These are phyloP conservation scores for Hyaloperonospora arabidopsidis DNA, from an alignment of 352 stramenopile species.

Conservation along the genomic window DNA sequence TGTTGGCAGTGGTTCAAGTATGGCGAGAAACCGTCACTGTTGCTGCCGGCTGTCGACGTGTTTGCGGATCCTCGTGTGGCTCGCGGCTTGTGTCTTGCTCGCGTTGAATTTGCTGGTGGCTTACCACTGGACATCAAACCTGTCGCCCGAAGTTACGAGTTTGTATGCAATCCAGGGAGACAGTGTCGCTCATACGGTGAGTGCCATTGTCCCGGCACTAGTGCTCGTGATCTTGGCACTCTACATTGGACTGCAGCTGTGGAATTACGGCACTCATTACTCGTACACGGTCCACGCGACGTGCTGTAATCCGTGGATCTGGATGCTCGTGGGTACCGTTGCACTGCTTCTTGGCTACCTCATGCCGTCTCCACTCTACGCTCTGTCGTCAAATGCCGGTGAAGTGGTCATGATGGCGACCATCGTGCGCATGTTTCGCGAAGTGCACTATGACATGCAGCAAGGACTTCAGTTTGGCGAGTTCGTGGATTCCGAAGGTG, in stretches of 20 bases:
- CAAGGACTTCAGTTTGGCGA: conserved; percentile 63
- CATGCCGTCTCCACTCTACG: conserved; percentile 65
- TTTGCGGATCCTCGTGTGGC: conserved; percentile 63
- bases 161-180: conserved; percentile 72
- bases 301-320: conserved; percentile 85
- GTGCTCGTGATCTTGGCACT: conserved; percentile 62
- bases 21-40: conserved; percentile 13
- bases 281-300: conserved; percentile 80
- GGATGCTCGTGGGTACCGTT: conserved; percentile 74
- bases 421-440: conserved; percentile 80
- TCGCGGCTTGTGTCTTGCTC: conserved; percentile 47
- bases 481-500: conserved; percentile 54
- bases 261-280: conserved; percentile 84
- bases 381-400: conserved; percentile 63
- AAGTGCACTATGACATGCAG: conserved; percentile 79
- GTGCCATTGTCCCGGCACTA: conserved; percentile 54
- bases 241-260: conserved; percentile 67
- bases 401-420: conserved; percentile 73
- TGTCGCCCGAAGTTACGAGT: conserved; percentile 44
- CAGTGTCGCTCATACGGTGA: conserved; percentile 41
- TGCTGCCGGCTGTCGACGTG: conserved; percentile 41
- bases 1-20: conserved; percentile 14
- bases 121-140: conserved; percentile 47
- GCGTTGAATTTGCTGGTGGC: conserved; percentile 66
- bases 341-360: conserved; percentile 64